Evolutionary conservation across 768 basidiomycete genomes (phyloP), one percentile per base, ranked within the genome.

Genomic region (Daedaleopsis sinensis): DNA sequence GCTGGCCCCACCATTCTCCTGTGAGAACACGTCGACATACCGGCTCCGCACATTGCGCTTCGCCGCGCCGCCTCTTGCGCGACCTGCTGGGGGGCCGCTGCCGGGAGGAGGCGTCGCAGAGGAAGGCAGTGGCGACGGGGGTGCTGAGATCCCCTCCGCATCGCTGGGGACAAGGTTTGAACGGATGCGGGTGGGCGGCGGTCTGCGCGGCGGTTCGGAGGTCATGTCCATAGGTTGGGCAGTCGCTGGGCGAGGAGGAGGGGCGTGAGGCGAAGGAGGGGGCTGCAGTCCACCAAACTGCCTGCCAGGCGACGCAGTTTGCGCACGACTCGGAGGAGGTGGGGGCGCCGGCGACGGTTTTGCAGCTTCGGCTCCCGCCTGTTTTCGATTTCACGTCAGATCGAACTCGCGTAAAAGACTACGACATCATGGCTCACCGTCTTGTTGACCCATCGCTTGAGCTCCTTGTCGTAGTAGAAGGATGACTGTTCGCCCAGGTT

Each of bases 401-500:
- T 13, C 27, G 44, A 42, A 18, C 9, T n/a, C 11, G 27, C 44
- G 27, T 32, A 7, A 23, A 55, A 35, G n/a, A 18, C 10, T 32
- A 48, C 49, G 42, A 51, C 7, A 23, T 36, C 60, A 55, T 58
- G 7, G 64, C 76, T 72, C 62, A 93, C 94, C 78, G 90, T 94
- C 76, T 91, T 96, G 73, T 97, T 95, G 27, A 99, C 88, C 97
- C 97, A 99, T 63, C 90, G 85, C 73, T 96, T 95, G 61, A 89
- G 82, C n/a, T 97, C 94, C 68, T 91, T 88, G 71, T 99, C 97
- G 71, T 92, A 99, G 69, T 93, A 90, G 78, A 98, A 96, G 27
- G 87, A 79, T 27, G 78, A 94, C 71, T 95, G 87, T 66, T 98
- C 94, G 9, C 97, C 97, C 24, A 99, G 84, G 67, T 90, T 98